Percentiles rank a stretch among this genome's conserved stretches.
These are phyloP conservation scores for Mortierella sp. DNA, from an alignment of 371 early-diverging fungal species.

Conservation along the genomic window DNA sequence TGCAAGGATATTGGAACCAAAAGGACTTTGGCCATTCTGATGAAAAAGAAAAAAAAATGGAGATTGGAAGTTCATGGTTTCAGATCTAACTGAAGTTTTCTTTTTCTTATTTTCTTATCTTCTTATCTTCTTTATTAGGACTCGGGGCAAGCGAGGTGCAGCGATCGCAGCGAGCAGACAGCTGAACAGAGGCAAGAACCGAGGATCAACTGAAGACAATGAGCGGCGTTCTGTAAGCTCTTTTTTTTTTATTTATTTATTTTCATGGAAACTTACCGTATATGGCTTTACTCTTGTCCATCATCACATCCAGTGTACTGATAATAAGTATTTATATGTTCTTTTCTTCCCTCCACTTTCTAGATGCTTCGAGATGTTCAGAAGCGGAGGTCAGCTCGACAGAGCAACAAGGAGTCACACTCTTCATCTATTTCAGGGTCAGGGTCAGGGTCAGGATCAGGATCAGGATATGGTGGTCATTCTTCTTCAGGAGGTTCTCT, in stretches of 20 bases:
- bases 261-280: slow-evolving; percentile 17
- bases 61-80: not conserved
- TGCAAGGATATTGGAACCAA: no score
- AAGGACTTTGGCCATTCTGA: no score
- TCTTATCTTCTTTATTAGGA: slow-evolving; percentile 6
- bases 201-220: slow-evolving; percentile 56
- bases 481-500: slow-evolving; percentile 10
- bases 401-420: slow-evolving; percentile 24
- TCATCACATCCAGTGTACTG: not conserved
- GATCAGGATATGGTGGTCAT: slow-evolving; percentile 16
- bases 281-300: slow-evolving; percentile 10
- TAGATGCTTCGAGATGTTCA: slow-evolving; percentile 44
- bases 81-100: not conserved
- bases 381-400: slow-evolving; percentile 34
- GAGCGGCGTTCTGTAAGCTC: slow-evolving; percentile 57
- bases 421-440: not conserved
- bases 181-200: slow-evolving; percentile 54
- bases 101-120: not conserved
- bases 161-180: slow-evolving; percentile 65
- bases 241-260: slow-evolving; percentile 42
- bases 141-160: slow-evolving; percentile 67
- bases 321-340: not conserved
- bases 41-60: slow-evolving; percentile 39
- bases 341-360: not conserved
- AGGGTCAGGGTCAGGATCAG: slow-evolving; percentile 16